Evolutionary conservation across 257 asterid genomes (phyloP).

Genomic region (Echium plantagineum): DNA sequence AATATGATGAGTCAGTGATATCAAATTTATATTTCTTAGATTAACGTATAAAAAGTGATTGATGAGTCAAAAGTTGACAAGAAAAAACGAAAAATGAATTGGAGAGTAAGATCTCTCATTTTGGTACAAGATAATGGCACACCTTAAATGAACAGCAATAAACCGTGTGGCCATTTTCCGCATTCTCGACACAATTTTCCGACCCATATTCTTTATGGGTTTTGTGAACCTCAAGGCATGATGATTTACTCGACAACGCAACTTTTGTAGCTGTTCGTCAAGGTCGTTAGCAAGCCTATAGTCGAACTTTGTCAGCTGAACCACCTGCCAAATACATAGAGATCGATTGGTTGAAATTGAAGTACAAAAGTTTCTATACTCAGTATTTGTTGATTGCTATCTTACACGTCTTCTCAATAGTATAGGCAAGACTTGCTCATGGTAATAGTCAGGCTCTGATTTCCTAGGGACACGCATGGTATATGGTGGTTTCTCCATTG

Average conservation of each 20-base stretch:
- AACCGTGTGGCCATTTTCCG: slow-evolving; percentile 74
- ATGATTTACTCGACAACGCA: slow-evolving; percentile 94
- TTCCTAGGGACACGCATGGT: slow-evolving; percentile 99
- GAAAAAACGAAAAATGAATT: too few species aligned
- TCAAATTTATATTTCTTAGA: too few species aligned
- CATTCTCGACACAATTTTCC: slow-evolving; percentile 70
- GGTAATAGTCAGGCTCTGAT: slow-evolving; percentile 94
- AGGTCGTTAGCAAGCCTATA: slow-evolving; percentile 89
- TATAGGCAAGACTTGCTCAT: slow-evolving; percentile 91
- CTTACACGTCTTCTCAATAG: slow-evolving; percentile 91
- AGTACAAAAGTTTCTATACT: background rate
- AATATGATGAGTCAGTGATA: too few species aligned
- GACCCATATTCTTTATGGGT: slow-evolving; percentile 72
- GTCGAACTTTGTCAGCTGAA: slow-evolving; percentile 97
- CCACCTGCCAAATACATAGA: slow-evolving; percentile 52
- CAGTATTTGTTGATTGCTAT: slow-evolving; percentile 1
- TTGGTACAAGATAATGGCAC: slow-evolving; percentile 13
- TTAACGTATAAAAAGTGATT: too few species aligned
- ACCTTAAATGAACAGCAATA: slow-evolving; percentile 97
- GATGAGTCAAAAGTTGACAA: too few species aligned
- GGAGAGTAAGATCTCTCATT: background rate
- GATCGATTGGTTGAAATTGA: slow-evolving; percentile 5
- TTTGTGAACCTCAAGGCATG: slow-evolving; percentile 90
- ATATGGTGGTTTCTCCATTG: slow-evolving; percentile 98
- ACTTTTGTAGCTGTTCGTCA: slow-evolving; percentile 75